phyloP scores from a whole-genome alignment of 176 grass and related monocot genomes.

The Phragmites australis region DNA sequence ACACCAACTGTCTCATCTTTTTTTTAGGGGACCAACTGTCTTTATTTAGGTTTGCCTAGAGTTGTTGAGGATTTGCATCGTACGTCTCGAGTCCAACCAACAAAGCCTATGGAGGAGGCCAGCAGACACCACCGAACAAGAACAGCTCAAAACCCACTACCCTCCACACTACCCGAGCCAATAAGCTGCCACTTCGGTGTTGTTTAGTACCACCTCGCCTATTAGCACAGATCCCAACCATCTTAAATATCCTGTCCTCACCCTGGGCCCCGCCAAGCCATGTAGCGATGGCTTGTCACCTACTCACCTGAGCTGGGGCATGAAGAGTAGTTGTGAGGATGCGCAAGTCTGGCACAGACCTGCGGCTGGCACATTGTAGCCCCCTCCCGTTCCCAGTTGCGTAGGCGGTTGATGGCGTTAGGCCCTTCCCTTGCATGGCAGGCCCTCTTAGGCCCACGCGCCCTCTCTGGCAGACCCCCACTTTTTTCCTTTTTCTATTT shows the following conservation, averaged over 20 bases:
- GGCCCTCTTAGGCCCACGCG: too few relatives aligned
- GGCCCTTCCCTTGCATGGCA: too few relatives aligned
- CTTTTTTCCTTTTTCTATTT: too few relatives aligned
- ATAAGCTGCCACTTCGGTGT: background rate
- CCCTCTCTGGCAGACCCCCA: too few relatives aligned
- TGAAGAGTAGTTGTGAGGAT: background rate
- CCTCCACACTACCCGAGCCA: too few relatives aligned
- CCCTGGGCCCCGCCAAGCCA: background rate
- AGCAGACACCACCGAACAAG: background rate
- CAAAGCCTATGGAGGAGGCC: background rate
- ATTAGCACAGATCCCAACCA: constrained; percentile 6
- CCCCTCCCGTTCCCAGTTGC: constrained; percentile 12
- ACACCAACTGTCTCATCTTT: too few relatives aligned
- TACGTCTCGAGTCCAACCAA: too few relatives aligned
- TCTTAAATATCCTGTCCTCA: background rate
- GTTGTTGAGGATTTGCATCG: too few relatives aligned
- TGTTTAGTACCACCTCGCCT: background rate
- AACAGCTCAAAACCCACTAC: background rate
- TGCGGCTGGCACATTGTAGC: background rate
- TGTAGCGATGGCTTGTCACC: background rate
- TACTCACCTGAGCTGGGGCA: constrained; percentile 6
- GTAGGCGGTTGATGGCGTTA: background rate
- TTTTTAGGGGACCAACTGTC: too few relatives aligned
- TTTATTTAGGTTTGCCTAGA: too few relatives aligned
- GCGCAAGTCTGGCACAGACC: background rate